These are phyloP conservation scores for Wallacemonas sp. DNA, from an alignment of 208 protist species.

Conservation along the genomic window DNA sequence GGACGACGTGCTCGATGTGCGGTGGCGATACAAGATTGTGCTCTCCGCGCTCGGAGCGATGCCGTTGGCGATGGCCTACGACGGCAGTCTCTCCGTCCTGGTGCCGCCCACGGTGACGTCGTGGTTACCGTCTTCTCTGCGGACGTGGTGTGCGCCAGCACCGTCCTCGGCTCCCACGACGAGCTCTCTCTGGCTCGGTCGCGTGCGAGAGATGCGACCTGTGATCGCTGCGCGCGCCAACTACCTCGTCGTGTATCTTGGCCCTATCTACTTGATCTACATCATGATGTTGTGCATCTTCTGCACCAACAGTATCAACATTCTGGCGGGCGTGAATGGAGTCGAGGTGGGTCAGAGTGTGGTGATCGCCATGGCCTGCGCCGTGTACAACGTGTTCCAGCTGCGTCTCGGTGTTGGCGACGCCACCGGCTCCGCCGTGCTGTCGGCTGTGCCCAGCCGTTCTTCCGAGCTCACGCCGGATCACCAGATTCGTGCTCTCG, in stretches of 20 bases:
- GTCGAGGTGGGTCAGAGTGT: conserved; percentile 96
- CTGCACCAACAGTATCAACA: conserved; percentile 99
- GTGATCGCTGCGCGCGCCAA: background rate
- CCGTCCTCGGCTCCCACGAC: conserved; percentile 27
- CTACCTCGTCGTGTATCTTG: conserved; percentile 71
- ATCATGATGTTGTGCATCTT: conserved; percentile 97
- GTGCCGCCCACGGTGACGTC: conserved; percentile 71
- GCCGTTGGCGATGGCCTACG: conserved; percentile 93
- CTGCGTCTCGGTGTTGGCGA: conserved; percentile 72
- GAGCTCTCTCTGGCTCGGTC: conserved; percentile 1
- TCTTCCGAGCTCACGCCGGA: conserved; percentile 44
- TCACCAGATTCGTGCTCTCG: conserved; percentile 90
- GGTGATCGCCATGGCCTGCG: conserved; percentile 92
- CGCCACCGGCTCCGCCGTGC: background rate
- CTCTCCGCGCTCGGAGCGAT: conserved; percentile 96
- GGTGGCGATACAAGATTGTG: conserved; percentile 97
- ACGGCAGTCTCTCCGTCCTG: conserved; percentile 86
- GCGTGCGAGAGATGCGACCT: conserved; percentile 2
- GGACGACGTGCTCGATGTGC: conserved; percentile 99
- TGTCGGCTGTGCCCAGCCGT: too few relatives aligned
- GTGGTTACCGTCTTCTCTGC: conserved; percentile 13
- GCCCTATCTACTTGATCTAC: conserved; percentile 96
- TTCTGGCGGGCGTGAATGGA: conserved; percentile 99
- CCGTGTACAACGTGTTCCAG: conserved; percentile 95
- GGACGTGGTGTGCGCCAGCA: conserved; percentile 4